Base-by-base conservation (phyloP, 495 filamentous ascomycete species). In the Aspergillus nanangensis region DNA sequence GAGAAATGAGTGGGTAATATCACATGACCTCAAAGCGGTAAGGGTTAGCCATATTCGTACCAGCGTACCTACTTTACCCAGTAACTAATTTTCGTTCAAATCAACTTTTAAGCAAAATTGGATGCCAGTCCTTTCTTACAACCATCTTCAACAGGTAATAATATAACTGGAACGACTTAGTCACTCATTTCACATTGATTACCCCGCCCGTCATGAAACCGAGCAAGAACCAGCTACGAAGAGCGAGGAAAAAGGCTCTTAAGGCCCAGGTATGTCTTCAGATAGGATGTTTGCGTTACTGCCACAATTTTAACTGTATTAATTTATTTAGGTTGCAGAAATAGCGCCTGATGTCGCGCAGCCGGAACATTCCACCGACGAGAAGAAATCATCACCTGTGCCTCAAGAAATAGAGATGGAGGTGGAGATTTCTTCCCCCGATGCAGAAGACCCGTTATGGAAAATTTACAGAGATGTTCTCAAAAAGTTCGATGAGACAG, bases 201-300 rank as follows among this genome's bases (percentile, higher is more conserved):
- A 29, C 25, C 25, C 11, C 25, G 25, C 25, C 17, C 35, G 33
- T 15, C 20, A 65, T 62, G 52, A 90, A 90, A 66, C 74, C 80
- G 63, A 87, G 78, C 60, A 94, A 91, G 69, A 93, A 94, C 57
- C 86, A 90, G 65, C 78, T 88, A 60, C 77, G 86, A 61, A 79
- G 86, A 59, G 90, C 90, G 23, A 90, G 89, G 76, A 95, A 88
- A 74, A 96, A 95, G 79, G 86, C 86, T 43, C 77, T 87, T 52
- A 87, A 88, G 67, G 43, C 36, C 14, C 53, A 62, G 51, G 56
- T 66, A 52, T 57, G 62, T 17, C 41, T 29, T 34, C n/a, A 25
- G 13, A 3, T n/a, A n/a, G n/a, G n/a, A n/a, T n/a, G n/a, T n/a
- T n/a, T n/a, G n/a, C n/a, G n/a, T n/a, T n/a, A n/a, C n/a, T n/a